Percentiles rank a stretch among this genome's conserved stretches.
Evolutionary conservation across 306 rosid genomes (phyloP).

Genomic region (Lagenaria siceraria): DNA sequence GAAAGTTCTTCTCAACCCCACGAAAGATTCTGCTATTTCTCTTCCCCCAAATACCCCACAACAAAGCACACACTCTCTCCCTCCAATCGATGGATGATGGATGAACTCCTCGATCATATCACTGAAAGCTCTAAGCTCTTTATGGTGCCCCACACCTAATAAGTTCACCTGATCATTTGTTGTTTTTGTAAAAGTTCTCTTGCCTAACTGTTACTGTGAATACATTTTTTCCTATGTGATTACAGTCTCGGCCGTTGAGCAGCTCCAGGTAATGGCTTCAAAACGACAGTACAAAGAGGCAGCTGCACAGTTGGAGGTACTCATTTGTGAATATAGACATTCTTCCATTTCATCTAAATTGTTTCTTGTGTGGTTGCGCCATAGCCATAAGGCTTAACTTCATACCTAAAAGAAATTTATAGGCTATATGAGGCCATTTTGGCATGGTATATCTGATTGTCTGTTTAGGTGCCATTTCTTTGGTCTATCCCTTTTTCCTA

Average conservation of each 20-base stretch:
- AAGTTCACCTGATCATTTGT: background rate
- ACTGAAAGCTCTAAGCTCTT: too few relatives aligned
- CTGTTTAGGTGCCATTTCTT: background rate
- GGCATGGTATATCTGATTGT: background rate
- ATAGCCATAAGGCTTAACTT: background rate
- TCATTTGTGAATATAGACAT: background rate
- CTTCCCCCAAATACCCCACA: too few relatives aligned
- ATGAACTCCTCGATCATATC: too few relatives aligned
- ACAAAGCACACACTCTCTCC: too few relatives aligned
- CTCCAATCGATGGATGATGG: too few relatives aligned
- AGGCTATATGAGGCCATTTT: background rate
- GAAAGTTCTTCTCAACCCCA: too few relatives aligned
- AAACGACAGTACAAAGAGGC: constrained; percentile 93
- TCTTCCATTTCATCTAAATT: background rate
- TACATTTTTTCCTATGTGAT: constrained; percentile 14
- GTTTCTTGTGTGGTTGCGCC: background rate
- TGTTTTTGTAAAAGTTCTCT: background rate
- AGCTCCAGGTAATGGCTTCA: constrained; percentile 98
- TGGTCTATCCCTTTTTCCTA: background rate
- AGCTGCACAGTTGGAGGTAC: constrained; percentile 97
- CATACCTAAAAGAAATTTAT: background rate
- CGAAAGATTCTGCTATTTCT: too few relatives aligned
- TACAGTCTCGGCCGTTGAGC: constrained; percentile 99
- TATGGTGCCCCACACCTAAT: background rate
- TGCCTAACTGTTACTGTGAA: background rate